Conservation (phyloP, 1,139 yeast species). For the Yamadazyma conglobata region DNA sequence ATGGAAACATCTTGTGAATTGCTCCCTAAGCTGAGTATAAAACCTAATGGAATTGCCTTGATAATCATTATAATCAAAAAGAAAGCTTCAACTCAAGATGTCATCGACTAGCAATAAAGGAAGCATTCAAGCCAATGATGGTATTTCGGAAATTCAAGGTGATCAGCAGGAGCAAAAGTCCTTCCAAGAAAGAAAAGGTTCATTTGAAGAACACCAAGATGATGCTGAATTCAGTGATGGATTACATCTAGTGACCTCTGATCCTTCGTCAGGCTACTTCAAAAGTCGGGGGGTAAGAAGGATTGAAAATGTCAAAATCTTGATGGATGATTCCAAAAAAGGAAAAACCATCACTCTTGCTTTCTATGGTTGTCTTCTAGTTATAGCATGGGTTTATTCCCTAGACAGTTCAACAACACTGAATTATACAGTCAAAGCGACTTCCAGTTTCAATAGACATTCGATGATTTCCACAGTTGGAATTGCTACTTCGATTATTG, state of each 20-base stretch:
- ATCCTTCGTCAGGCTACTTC: conserved; percentile 5
- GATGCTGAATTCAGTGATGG: conserved; percentile 2
- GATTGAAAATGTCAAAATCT: conserved; percentile 22
- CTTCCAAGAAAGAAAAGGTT: neutral
- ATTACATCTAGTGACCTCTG: conserved; percentile 7
- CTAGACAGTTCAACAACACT: conserved; percentile 35
- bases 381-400: conserved; percentile 35
- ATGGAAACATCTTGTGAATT: too few relatives aligned
- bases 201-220: conserved; percentile 1
- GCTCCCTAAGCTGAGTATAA: too few relatives aligned
- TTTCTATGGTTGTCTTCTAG: conserved; percentile 21
- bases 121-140: too few relatives aligned
- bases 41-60: too few relatives aligned
- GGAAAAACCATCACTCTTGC: conserved; percentile 8
- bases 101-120: too few relatives aligned
- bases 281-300: conserved; percentile 26
- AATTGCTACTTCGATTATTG: conserved; percentile 24
- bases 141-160: too few relatives aligned
- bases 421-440: conserved; percentile 26
- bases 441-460: conserved; percentile 28
- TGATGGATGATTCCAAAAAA: conserved; percentile 16
- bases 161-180: too few relatives aligned
- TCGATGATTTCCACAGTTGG: conserved; percentile 29
- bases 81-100: too few relatives aligned
- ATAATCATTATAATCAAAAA: too few relatives aligned